Evolutionary conservation across 352 stramenopile species (phyloP), one percentile per base, ranked within the genome.

Genomic region (Globisporangium radiosum): DNA sequence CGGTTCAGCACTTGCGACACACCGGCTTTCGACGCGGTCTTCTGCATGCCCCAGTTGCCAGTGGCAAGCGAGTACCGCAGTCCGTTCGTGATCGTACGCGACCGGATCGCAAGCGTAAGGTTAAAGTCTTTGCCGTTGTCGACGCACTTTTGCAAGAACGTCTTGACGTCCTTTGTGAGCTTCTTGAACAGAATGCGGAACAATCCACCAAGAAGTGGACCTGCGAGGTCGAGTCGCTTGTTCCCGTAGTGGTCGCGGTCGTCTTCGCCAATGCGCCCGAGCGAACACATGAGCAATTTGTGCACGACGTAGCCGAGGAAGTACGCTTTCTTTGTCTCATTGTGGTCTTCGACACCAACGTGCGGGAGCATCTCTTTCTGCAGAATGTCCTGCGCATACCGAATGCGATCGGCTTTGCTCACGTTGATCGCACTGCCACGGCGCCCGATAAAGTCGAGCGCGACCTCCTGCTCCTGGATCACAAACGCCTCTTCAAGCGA

Each of bases 201-300:
- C 47, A 99, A 78, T 40, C 96, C 94, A 37, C 91, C 97, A 5
- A 99, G 78, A 57, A 99, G 72, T 9, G 97, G 96, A 62, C 98
- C 98, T 19, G 97, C 98, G 56, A 99, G 81, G 90, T 99, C 98
- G 40, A 99, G 71, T 43, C 98, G 89, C 71, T 99, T 99, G 85
- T 99, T 99, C 54, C 96, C 97, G 78, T 99, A 99, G 73, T 99
- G 97, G 85, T 99, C 98, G 64, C 97, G 92, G 74, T 99, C 98
- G 69, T 99, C 97, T 75, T 99, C 97, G 19, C 97, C 94, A 25
- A 97, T 88, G 39, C 97, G 88, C 38, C 96, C 97, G 11, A 99
- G 78, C 59, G 95, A 98, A 69, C 97, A 99, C 88, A 98, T 98
- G 47, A 99, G 87, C 59, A 99, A 70, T 70, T 99, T 99, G 87